phyloP scores from a whole-genome alignment of 768 basidiomycete genomes.

The Hypsizygus marmoreus region DNA sequence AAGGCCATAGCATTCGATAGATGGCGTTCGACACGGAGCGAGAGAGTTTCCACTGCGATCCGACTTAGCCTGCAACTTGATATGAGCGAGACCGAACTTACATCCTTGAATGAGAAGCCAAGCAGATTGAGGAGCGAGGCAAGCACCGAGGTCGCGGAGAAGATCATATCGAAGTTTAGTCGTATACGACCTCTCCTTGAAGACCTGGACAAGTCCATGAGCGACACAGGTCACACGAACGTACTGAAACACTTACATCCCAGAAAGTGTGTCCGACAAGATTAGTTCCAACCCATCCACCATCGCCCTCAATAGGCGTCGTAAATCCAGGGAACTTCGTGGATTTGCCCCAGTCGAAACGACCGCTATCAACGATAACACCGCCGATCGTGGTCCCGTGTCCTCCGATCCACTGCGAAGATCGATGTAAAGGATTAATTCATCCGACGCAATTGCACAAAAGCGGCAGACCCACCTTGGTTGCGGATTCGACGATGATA shows the following conservation, averaged over 20 bases:
- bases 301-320: constrained; percentile 6
- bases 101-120: constrained; percentile 58
- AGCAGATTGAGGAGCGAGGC: constrained; percentile 56
- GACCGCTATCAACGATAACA: constrained; percentile 61
- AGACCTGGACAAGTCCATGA: constrained; percentile 4
- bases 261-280: constrained; percentile 16
- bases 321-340: constrained; percentile 43
- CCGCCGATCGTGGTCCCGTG: constrained; percentile 72
- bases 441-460: constrained; percentile 27
- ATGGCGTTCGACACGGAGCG: constrained; percentile 59
- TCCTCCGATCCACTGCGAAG: constrained; percentile 70
- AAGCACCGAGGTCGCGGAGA: constrained; percentile 55
- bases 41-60: constrained; percentile 56
- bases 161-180: constrained; percentile 45
- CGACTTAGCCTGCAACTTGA: constrained; percentile 43
- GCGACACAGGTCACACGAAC: not conserved
- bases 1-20: constrained; percentile 51
- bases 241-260: constrained; percentile 6
- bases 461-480: not conserved
- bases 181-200: constrained; percentile 19
- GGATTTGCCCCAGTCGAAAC: constrained; percentile 56
- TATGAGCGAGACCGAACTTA: constrained; percentile 15
- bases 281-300: constrained; percentile 10
- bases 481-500: constrained; percentile 33
- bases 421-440: constrained; percentile 36